phyloP scores from a whole-genome alignment of 1,284 basidiomycete genomes.

The Cutaneotrichosporon sp. region DNA sequence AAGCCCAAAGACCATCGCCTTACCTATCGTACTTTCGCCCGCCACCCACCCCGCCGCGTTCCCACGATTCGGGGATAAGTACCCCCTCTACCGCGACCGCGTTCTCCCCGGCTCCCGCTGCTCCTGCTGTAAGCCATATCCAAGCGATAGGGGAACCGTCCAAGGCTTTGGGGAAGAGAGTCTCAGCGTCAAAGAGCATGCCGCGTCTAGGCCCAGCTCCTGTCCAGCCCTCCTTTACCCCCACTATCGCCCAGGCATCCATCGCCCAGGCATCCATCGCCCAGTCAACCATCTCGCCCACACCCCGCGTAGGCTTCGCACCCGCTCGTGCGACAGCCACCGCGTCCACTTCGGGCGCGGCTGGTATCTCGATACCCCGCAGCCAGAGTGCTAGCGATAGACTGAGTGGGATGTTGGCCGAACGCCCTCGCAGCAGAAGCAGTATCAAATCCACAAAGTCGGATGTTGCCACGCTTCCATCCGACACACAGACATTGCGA shows the following conservation, averaged over 20 bases:
- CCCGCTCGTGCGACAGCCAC: neutral
- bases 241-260: too few species aligned
- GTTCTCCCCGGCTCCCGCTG: neutral
- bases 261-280: too few species aligned
- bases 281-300: neutral
- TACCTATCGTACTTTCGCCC: neutral
- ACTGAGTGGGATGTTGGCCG: constrained; percentile 2
- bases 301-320: neutral
- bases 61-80: neutral
- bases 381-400: neutral
- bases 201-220: neutral
- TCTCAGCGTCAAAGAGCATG: neutral
- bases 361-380: neutral
- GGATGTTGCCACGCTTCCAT: neutral
- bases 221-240: too few species aligned
- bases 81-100: neutral
- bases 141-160: neutral
- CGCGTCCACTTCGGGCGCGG: neutral
- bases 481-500: too few species aligned
- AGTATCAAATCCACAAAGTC: neutral
- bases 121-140: neutral
- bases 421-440: neutral
- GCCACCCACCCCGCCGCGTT: neutral
- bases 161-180: neutral
- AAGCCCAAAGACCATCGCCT: neutral